phyloP scores from a whole-genome alignment of 1,139 yeast species.

The Suhomyces yuchorum region DNA sequence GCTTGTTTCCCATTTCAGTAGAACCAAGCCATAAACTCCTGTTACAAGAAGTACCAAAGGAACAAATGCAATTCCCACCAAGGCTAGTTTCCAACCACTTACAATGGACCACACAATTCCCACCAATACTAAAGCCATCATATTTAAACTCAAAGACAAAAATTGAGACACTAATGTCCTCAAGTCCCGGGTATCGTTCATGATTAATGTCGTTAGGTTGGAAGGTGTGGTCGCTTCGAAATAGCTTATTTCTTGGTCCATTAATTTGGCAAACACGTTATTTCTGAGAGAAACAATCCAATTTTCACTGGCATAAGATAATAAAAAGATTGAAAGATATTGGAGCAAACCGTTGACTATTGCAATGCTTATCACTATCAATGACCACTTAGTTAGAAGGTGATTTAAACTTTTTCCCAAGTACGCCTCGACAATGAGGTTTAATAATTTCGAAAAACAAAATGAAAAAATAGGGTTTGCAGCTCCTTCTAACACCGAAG shows the following conservation, averaged over 20 bases:
- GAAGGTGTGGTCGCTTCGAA: constrained; percentile 52
- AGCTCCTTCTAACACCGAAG: constrained; percentile 60
- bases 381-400: constrained; percentile 64
- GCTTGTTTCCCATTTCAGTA: constrained; percentile 56
- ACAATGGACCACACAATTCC: constrained; percentile 79
- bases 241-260: constrained; percentile 59
- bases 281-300: constrained; percentile 65
- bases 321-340: constrained; percentile 50
- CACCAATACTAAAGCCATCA: constrained; percentile 53
- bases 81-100: constrained; percentile 84
- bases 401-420: constrained; percentile 24
- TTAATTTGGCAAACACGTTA: constrained; percentile 49
- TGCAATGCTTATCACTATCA: constrained; percentile 61
- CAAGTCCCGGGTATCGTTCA: constrained; percentile 82
- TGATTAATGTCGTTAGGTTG: constrained; percentile 63
- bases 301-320: constrained; percentile 64
- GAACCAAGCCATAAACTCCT: constrained; percentile 50
- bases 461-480: constrained; percentile 78
- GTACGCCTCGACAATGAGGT: constrained; percentile 53
- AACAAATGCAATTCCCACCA: constrained; percentile 75
- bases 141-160: constrained; percentile 54
- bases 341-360: constrained; percentile 59
- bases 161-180: constrained; percentile 65
- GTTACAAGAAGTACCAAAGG: constrained; percentile 61
- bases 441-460: constrained; percentile 68